Evolutionary conservation across 352 stramenopile genomes (phyloP).

Genomic region (Phytophthora pluvialis): DNA sequence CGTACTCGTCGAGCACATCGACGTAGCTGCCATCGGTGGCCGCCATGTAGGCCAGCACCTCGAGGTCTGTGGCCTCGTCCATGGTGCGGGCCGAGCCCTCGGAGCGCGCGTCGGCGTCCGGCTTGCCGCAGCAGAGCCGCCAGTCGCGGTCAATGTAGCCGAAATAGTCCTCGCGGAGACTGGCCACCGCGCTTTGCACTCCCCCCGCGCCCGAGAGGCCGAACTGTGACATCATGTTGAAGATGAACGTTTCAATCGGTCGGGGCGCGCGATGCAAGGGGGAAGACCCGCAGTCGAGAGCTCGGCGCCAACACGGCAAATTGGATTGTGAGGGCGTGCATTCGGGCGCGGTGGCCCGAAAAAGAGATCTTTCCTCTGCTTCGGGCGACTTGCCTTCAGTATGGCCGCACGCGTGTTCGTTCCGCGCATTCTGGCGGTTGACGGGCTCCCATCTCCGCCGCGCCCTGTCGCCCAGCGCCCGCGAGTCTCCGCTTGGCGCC

Average conservation of each 20-base stretch:
- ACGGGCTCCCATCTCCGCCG: slow-evolving; percentile 17
- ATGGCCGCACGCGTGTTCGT: slow-evolving; percentile 7
- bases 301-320: slow-evolving; percentile 32
- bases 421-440: slow-evolving; percentile 22
- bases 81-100: slow-evolving; percentile 33
- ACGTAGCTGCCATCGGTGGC: slow-evolving; percentile 17
- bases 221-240: slow-evolving; percentile 29
- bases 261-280: background rate
- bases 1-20: slow-evolving; percentile 3
- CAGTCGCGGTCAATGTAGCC: slow-evolving; percentile 21
- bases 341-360: background rate
- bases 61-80: slow-evolving; percentile 51
- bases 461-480: slow-evolving; percentile 27
- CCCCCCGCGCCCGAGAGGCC: slow-evolving; percentile 6
- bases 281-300: slow-evolving; percentile 2
- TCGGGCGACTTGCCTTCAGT: slow-evolving; percentile 22
- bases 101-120: slow-evolving; percentile 31
- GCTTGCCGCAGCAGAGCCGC: slow-evolving; percentile 19
- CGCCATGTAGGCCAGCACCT: slow-evolving; percentile 45
- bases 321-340: slow-evolving; percentile 27
- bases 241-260: slow-evolving; percentile 13
- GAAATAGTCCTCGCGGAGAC: slow-evolving; percentile 19
- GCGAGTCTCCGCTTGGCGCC: slow-evolving; percentile 6
- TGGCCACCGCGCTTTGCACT: slow-evolving; percentile 14
- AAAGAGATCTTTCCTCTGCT: slow-evolving; percentile 23